A percentile compares a stretch with the other conserved stretches of the same genome.
These are phyloP conservation scores for Tilletiopsis washingtonensis DNA, from an alignment of 1,284 basidiomycete genomes.

Conservation along the genomic window DNA sequence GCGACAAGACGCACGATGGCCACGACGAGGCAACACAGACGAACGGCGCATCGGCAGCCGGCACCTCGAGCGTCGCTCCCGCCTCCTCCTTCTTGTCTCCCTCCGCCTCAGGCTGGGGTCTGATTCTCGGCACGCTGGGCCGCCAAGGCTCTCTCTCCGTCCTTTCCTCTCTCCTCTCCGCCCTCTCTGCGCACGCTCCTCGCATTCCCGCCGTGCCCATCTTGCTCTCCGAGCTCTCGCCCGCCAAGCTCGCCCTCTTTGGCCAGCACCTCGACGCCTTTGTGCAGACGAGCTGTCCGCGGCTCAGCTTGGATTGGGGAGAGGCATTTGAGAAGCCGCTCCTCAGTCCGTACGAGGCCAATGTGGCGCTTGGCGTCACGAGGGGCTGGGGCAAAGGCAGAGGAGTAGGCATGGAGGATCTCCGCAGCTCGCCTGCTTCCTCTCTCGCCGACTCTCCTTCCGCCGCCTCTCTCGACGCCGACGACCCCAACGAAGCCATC, in stretches of 20 bases:
- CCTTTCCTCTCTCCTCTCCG: slow-evolving; percentile 48
- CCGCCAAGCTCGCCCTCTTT: slow-evolving; percentile 82
- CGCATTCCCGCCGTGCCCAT: slow-evolving; percentile 70
- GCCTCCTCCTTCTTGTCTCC: too few relatives aligned
- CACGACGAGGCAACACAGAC: background rate
- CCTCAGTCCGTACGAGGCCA: slow-evolving; percentile 87
- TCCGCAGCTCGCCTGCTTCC: too few relatives aligned
- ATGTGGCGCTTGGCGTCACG: slow-evolving; percentile 70
- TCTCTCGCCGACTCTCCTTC: background rate
- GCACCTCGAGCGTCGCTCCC: background rate
- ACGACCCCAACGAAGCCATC: slow-evolving; percentile 37
- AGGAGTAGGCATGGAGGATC: slow-evolving; percentile 27
- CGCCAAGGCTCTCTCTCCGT: slow-evolving; percentile 88
- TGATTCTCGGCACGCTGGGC: slow-evolving; percentile 91
- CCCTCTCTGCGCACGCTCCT: slow-evolving; percentile 15
- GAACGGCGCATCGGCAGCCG: background rate
- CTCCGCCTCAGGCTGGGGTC: slow-evolving; percentile 76
- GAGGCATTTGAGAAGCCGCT: slow-evolving; percentile 77
- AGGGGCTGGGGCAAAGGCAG: slow-evolving; percentile 55
- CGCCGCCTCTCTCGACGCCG: background rate
- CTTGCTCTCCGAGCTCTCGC: slow-evolving; percentile 88
- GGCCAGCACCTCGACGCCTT: slow-evolving; percentile 68
- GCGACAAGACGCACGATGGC: slow-evolving; percentile 14
- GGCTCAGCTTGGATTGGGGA: slow-evolving; percentile 89
- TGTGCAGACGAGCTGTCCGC: slow-evolving; percentile 90